A percentile compares a stretch with the other conserved stretches of the same genome.
These are phyloP conservation scores for Aspergillus amoenus DNA, from an alignment of 2,329 filamentous ascomycete genomes.

Conservation along the genomic window DNA sequence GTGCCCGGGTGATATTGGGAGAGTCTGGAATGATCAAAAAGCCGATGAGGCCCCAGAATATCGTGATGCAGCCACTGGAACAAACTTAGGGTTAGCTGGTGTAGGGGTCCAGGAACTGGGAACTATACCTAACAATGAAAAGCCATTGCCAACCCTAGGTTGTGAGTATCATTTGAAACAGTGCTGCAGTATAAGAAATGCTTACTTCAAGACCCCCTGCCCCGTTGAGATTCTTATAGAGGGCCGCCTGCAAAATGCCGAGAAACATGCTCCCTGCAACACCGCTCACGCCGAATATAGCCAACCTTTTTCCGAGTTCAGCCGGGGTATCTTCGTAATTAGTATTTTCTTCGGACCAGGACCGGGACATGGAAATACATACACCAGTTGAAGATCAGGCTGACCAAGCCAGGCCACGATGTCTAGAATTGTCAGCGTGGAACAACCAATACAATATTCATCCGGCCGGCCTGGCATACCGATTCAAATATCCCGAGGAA, in stretches of 20 bases:
- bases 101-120: not conserved
- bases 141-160: constrained; percentile 2
- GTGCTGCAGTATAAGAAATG: not conserved
- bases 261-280: constrained; percentile 19
- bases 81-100: not conserved
- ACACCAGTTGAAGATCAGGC: constrained; percentile 21
- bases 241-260: constrained; percentile 18
- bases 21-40: constrained; percentile 21
- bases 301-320: constrained; percentile 16
- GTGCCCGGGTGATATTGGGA: constrained; percentile 15
- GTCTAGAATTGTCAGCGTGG: not conserved
- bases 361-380: not conserved
- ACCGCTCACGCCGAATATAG: constrained; percentile 18
- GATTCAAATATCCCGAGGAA: constrained; percentile 37
- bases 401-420: constrained; percentile 34
- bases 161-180: not conserved
- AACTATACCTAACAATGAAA: constrained; percentile 4
- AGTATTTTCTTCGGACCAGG: not conserved
- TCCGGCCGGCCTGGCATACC: constrained; percentile 5
- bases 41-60: constrained; percentile 18
- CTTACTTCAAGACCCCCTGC: constrained; percentile 1
- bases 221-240: constrained; percentile 19
- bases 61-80: constrained; percentile 15
- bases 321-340: constrained; percentile 8
- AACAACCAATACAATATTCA: not conserved